A percentile compares a stretch with the other conserved stretches of the same genome.
These are phyloP conservation scores for Mrakia hoshinonis DNA, from an alignment of 768 basidiomycete genomes.

Conservation along the genomic window DNA sequence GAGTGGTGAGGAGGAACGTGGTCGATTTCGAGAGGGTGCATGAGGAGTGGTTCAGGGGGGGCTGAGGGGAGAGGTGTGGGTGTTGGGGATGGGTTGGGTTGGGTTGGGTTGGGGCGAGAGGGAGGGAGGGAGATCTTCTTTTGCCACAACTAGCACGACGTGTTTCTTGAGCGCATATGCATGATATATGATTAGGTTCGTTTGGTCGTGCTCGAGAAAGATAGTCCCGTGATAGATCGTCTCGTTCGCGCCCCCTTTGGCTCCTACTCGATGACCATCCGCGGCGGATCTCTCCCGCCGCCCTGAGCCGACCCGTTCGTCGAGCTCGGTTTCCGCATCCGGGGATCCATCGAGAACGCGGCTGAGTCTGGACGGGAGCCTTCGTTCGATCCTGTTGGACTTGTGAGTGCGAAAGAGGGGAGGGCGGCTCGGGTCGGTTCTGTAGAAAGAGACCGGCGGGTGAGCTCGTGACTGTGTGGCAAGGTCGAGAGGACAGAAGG, in stretches of 20 bases:
- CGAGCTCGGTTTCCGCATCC: not conserved
- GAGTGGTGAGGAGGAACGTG: not conserved
- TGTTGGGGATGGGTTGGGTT: too few species aligned
- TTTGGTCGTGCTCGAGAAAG: too few species aligned
- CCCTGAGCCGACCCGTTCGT: not conserved
- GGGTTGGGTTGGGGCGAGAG: too few species aligned
- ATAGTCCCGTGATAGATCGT: too few species aligned
- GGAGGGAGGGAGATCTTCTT: too few species aligned
- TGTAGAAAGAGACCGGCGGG: not conserved
- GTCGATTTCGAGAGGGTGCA: not conserved
- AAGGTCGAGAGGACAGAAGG: not conserved
- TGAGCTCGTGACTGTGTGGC: not conserved
- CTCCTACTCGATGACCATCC: not conserved
- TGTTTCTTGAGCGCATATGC: too few species aligned
- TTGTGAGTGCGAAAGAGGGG: not conserved
- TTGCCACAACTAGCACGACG: too few species aligned
- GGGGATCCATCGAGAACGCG: not conserved
- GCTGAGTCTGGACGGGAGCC: not conserved
- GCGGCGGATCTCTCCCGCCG: not conserved
- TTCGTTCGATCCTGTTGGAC: not conserved
- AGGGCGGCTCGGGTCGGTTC: slow-evolving; percentile 13
- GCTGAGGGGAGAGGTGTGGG: too few species aligned
- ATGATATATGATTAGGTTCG: too few species aligned
- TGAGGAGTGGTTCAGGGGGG: slow-evolving; percentile 5
- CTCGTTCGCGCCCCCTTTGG: too few species aligned